Conservation (phyloP, 352 stramenopile species). For the Pythium myriotylum region DNA sequence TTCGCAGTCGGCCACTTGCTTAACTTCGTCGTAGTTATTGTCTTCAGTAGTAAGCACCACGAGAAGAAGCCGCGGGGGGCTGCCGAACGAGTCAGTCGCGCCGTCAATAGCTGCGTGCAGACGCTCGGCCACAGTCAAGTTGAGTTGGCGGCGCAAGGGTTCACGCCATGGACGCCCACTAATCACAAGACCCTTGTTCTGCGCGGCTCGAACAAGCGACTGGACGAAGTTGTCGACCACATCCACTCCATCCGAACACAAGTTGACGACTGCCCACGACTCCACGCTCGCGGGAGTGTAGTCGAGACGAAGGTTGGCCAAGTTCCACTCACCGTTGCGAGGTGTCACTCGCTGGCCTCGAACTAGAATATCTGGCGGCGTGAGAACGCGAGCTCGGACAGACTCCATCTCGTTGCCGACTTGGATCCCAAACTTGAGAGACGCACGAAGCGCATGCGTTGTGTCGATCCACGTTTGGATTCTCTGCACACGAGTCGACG, state of each 20-base stretch:
- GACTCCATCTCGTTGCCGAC: slow-evolving; percentile 10
- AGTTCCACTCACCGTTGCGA: slow-evolving; percentile 9
- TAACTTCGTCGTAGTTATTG: slow-evolving; percentile 70
- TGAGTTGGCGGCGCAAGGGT: background rate
- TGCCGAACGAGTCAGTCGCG: background rate
- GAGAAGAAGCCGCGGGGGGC: slow-evolving; percentile 27
- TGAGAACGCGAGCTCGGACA: background rate
- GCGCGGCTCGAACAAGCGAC: background rate
- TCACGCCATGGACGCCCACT: background rate
- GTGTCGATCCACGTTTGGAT: slow-evolving; percentile 1
- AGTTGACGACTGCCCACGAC: slow-evolving; percentile 18
- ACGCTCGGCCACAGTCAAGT: slow-evolving; percentile 4
- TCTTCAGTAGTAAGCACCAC: slow-evolving; percentile 63
- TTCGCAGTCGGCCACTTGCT: slow-evolving; percentile 68
- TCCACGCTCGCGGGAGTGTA: slow-evolving; percentile 5
- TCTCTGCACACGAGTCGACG: background rate
- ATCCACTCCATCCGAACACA: background rate
- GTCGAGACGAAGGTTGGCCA: background rate
- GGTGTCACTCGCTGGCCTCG: background rate
- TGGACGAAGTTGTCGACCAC: slow-evolving; percentile 2
- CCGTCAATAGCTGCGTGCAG: slow-evolving; percentile 10
- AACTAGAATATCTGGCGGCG: slow-evolving; percentile 6
- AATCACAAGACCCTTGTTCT: background rate
- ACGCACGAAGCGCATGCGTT: too few species aligned
- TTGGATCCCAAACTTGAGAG: slow-evolving; percentile 6